phyloP scores from a whole-genome alignment of 2,329 filamentous ascomycete species.

The Ilyonectria destructans region DNA sequence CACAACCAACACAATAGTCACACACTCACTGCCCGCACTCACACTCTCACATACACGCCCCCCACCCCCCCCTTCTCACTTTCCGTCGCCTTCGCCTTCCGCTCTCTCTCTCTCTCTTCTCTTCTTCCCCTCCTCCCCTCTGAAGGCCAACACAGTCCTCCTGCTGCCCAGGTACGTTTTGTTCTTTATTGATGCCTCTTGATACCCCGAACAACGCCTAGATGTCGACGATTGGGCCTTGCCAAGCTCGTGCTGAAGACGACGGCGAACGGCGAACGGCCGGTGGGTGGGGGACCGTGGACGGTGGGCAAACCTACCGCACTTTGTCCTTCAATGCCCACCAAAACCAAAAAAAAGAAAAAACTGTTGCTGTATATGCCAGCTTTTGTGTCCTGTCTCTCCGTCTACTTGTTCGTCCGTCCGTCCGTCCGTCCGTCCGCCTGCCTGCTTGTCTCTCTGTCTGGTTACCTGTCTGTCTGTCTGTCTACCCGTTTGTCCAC shows the following conservation, averaged over 20 bases:
- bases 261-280: conserved; percentile 34
- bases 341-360: conserved; percentile 27
- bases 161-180: conserved; percentile 17
- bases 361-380: conserved; percentile 35
- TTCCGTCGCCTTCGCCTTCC: conserved; percentile 13
- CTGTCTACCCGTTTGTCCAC: conserved; percentile 10
- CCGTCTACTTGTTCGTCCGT: conserved; percentile 1
- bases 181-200: neutral
- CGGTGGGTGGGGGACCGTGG: conserved; percentile 20
- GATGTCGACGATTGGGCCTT: conserved; percentile 20
- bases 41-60: conserved; percentile 21
- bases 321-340: conserved; percentile 24
- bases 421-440: conserved; percentile 11
- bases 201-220: conserved; percentile 11
- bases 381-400: neutral
- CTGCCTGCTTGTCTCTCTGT: neutral
- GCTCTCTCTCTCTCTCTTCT: conserved; percentile 11
- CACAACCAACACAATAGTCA: conserved; percentile 24
- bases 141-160: conserved; percentile 8
- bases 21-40: conserved; percentile 17
- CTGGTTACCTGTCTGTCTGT: neutral
- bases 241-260: conserved; percentile 17
- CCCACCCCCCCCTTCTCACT: conserved; percentile 16
- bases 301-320: conserved; percentile 25
- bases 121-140: conserved; percentile 8